phyloP scores from a whole-genome alignment of 352 stramenopile species.

The Blastocystis sp. region DNA sequence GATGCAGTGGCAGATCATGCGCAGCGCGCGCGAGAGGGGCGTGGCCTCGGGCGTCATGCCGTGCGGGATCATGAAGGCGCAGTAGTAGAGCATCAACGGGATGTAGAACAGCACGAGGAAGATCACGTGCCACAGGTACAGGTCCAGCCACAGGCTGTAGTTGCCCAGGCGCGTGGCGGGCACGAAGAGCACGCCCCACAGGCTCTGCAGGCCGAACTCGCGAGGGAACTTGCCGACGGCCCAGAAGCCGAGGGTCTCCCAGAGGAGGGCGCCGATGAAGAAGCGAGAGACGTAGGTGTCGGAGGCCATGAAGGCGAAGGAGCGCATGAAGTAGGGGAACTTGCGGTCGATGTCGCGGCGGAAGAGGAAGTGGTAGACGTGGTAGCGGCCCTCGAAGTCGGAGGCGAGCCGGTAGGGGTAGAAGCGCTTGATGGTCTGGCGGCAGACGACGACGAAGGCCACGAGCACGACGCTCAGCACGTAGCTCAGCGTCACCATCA shows the following conservation, averaged over 20 bases:
- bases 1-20: not conserved
- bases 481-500: slow-evolving; percentile 44
- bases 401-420: slow-evolving; percentile 21
- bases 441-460: not conserved
- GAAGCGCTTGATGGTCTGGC: slow-evolving; percentile 13
- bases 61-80: slow-evolving; percentile 39
- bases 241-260: slow-evolving; percentile 50
- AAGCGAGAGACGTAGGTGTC: slow-evolving; percentile 24
- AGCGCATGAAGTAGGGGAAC: not conserved
- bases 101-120: slow-evolving; percentile 32
- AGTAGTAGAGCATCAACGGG: slow-evolving; percentile 31
- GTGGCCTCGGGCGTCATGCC: not conserved
- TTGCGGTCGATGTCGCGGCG: not conserved
- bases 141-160: slow-evolving; percentile 53
- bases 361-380: slow-evolving; percentile 5
- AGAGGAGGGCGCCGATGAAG: slow-evolving; percentile 35
- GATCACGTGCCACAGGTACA: slow-evolving; percentile 22
- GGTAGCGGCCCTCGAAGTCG: not conserved
- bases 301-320: slow-evolving; percentile 15
- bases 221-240: slow-evolving; percentile 12
- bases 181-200: slow-evolving; percentile 57
- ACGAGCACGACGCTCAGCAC: not conserved
- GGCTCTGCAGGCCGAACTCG: slow-evolving; percentile 30
- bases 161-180: not conserved
- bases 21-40: not conserved